A percentile compares a stretch with the other conserved stretches of the same genome.
Evolutionary conservation across 108 stramenopile species (phyloP).

Genomic region (Epipyxis sp.): DNA sequence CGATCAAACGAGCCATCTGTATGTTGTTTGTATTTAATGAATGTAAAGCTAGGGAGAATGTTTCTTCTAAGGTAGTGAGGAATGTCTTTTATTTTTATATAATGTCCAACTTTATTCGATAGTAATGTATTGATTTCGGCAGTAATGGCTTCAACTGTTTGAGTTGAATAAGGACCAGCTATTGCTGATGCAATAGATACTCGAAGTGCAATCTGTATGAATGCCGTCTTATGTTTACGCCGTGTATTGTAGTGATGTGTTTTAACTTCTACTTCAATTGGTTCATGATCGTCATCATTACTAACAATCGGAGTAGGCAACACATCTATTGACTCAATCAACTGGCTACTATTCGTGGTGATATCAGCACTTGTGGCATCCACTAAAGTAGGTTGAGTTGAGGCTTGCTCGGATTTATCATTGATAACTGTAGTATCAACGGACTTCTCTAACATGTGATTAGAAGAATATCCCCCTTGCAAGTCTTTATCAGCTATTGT

Average conservation of each 20-base stretch:
- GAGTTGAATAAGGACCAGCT: background rate
- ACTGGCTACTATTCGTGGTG: no score
- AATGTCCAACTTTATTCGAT: constrained; percentile 12
- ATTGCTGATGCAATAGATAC: background rate
- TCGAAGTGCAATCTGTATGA: background rate
- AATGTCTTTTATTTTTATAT: background rate
- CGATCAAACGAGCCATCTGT: background rate
- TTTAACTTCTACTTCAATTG: background rate
- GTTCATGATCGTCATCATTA: background rate
- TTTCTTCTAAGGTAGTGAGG: background rate
- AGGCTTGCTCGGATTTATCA: no score
- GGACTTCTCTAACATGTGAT: no score
- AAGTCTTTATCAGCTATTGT: no score
- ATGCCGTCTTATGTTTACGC: background rate
- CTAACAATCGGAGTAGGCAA: background rate
- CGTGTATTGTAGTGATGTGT: background rate
- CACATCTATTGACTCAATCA: background rate
- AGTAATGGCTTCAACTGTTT: background rate
- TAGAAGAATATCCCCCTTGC: no score
- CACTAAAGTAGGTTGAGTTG: no score
- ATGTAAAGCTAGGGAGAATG: background rate
- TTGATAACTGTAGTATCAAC: no score
- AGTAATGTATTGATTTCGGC: background rate
- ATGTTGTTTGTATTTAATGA: background rate
- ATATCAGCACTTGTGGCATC: no score